Percentiles rank a stretch among this genome's conserved stretches.
Evolutionary conservation across 2,329 filamentous ascomycete genomes (phyloP).

Genomic region (Ophiostoma sp.): DNA sequence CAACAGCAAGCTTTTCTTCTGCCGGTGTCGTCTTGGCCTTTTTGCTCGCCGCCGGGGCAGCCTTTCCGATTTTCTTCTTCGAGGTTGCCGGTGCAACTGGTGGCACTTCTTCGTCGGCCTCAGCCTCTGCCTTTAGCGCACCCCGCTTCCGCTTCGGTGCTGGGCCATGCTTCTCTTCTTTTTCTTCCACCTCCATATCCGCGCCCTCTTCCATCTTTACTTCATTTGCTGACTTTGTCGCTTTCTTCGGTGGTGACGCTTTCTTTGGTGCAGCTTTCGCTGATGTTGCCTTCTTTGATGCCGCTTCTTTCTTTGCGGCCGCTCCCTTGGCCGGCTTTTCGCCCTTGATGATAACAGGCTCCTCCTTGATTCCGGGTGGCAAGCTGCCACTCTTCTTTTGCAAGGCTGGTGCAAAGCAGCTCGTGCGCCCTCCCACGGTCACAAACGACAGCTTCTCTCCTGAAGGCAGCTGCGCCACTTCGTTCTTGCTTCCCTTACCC

Average conservation of each 20-base stretch:
- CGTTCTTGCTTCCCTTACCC: conserved; percentile 77
- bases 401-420: conserved; percentile 75
- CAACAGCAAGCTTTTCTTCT: conserved; percentile 10
- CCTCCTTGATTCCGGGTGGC: conserved; percentile 40
- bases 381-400: conserved; percentile 69
- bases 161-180: conserved; percentile 17
- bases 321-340: conserved; percentile 23
- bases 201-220: conserved; percentile 28
- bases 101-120: background rate
- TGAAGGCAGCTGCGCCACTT: conserved; percentile 63
- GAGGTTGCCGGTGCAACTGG: background rate
- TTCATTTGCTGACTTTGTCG: conserved; percentile 20
- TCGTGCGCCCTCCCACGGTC: conserved; percentile 86
- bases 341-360: conserved; percentile 33
- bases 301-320: background rate
- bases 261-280: conserved; percentile 18
- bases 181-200: conserved; percentile 23
- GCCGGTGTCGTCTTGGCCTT: conserved; percentile 21
- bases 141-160: conserved; percentile 23
- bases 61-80: background rate
- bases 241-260: background rate
- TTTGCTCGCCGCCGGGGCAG: conserved; percentile 13
- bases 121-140: conserved; percentile 4
- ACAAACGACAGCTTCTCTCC: conserved; percentile 81
- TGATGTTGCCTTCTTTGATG: conserved; percentile 27